Evolutionary conservation across 2,329 filamentous ascomycete genomes (phyloP), one percentile per base, ranked within the genome.

Genomic region (Monosporascus cannonballus): DNA sequence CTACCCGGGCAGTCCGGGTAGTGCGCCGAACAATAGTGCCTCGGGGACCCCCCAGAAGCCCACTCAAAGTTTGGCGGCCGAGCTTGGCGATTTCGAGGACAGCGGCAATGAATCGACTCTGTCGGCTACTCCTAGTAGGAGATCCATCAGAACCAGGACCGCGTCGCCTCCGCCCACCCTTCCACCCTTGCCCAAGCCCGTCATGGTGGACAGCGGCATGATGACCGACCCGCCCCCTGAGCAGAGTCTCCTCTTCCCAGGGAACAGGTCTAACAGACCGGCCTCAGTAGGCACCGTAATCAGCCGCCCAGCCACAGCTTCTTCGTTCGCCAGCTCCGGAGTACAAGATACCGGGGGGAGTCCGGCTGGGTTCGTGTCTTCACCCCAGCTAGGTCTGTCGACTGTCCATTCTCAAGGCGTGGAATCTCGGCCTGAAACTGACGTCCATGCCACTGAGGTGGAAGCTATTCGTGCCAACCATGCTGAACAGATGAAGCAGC

Each of bases 41-140:
- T 64, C 72, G 51, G 73, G 73, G 46, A 81, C 79, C 3, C 75
- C 81, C 9, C 73, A 79, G 52, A 69, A 70, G 44, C 71, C 64
- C 18, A 80, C 83, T 17, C 89, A 96, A 73, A 97, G 88, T 64
- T 76, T 99, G 49, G 96, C 94, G 67, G 91, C 91, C 41, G 94
- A 99, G 70, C 79, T 99, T 42, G 90, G 88, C 50, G 89, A 90
- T 59, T 75, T 96, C 44, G 86, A 83, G 56, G 83, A 84, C 58
- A 86, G 87, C 60, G 89, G 90, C 56, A 88, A 90, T 54, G 86
- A 87, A 56, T 85, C 87, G 51, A 75, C 71, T 54, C 64, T 71
- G 27, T 76, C 75, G 18, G 78, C 73, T 25, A 85, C 81, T 30
- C 83, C 83, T 25, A 80, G 76, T 57, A 74, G 75, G 38, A 68